A percentile compares a stretch with the other conserved stretches of the same genome.
Evolutionary conservation across 306 rosid genomes (phyloP).

Genomic region (Vicia sativa): DNA sequence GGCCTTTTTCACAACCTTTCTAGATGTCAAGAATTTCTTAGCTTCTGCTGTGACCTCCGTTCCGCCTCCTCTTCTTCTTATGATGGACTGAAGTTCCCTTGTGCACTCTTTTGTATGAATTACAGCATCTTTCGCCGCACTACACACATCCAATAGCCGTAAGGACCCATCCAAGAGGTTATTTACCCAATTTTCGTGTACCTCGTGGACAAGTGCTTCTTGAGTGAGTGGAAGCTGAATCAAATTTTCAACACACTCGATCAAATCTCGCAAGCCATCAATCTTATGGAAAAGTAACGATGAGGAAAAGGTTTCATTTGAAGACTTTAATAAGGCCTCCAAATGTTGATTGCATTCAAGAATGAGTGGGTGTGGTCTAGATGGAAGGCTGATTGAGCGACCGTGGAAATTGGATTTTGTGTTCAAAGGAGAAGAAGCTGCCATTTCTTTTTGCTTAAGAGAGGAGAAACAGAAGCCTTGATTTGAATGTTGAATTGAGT

Average conservation of each 20-base stretch:
- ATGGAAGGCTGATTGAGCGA: too few relatives aligned
- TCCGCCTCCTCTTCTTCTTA: constrained; percentile 28
- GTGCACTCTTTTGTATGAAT: constrained; percentile 44
- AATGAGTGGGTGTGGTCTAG: too few relatives aligned
- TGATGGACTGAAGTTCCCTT: constrained; percentile 37
- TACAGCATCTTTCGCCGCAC: constrained; percentile 39
- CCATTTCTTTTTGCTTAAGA: constrained; percentile 29
- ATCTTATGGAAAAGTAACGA: constrained; percentile 18
- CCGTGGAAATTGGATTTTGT: too few relatives aligned
- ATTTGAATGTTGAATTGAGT: too few relatives aligned
- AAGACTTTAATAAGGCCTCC: too few relatives aligned
- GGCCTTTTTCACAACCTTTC: constrained; percentile 37
- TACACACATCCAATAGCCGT: constrained; percentile 40
- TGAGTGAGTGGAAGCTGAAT: constrained; percentile 30
- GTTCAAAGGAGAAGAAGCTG: constrained; percentile 20
- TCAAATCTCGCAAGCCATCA: constrained; percentile 31
- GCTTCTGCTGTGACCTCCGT: constrained; percentile 12
- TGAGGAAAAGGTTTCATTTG: too few relatives aligned
- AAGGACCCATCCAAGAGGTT: constrained; percentile 32
- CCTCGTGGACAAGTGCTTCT: constrained; percentile 22
- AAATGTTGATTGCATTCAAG: too few relatives aligned
- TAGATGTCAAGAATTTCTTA: constrained; percentile 32
- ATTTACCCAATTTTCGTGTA: constrained; percentile 19
- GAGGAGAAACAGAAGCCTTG: background rate
- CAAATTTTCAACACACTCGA: constrained; percentile 34